Evolutionary conservation across 2,329 filamentous ascomycete species (phyloP).

Genomic region (Penicillium sp.): DNA sequence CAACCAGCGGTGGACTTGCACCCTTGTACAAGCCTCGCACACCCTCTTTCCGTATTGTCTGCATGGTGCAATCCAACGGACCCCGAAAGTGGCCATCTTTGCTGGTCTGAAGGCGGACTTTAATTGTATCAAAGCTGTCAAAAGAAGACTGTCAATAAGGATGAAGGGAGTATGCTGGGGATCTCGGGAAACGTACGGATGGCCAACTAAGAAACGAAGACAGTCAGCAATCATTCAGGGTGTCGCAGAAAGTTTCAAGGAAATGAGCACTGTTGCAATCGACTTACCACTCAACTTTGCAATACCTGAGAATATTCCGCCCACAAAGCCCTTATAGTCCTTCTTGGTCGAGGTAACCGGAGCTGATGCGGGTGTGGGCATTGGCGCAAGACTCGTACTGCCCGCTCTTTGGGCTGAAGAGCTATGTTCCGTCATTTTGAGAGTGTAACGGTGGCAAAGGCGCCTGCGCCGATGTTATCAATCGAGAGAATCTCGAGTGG

Average conservation of each 20-base stretch:
- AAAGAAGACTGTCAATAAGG: not conserved
- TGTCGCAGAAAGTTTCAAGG: not conserved
- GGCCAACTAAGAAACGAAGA: conserved; percentile 50
- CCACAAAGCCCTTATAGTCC: conserved; percentile 95
- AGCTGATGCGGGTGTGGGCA: conserved; percentile 7
- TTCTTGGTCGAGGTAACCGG: conserved; percentile 24
- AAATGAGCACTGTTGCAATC: not conserved
- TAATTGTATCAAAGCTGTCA: conserved; percentile 88
- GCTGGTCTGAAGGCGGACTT: conserved; percentile 91
- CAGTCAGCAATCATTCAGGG: not conserved
- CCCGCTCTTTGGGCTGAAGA: not conserved
- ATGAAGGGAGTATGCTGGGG: not conserved
- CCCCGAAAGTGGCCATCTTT: conserved; percentile 75
- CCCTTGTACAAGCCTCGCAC: conserved; percentile 89
- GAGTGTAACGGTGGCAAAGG: conserved; percentile 3
- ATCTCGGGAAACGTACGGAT: conserved; percentile 51
- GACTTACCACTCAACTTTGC: conserved; percentile 78
- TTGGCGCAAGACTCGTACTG: conserved; percentile 11
- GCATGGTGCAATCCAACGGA: conserved; percentile 78
- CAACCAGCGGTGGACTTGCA: conserved; percentile 84
- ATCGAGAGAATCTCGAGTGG: not conserved
- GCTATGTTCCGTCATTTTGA: conserved; percentile 5
- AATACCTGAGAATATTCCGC: conserved; percentile 92
- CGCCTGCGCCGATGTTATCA: conserved; percentile 22
- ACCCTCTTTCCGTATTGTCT: conserved; percentile 85